Evolutionary conservation across 1,139 yeast species (phyloP).

Genomic region (Sugiyamaella paludigena): DNA sequence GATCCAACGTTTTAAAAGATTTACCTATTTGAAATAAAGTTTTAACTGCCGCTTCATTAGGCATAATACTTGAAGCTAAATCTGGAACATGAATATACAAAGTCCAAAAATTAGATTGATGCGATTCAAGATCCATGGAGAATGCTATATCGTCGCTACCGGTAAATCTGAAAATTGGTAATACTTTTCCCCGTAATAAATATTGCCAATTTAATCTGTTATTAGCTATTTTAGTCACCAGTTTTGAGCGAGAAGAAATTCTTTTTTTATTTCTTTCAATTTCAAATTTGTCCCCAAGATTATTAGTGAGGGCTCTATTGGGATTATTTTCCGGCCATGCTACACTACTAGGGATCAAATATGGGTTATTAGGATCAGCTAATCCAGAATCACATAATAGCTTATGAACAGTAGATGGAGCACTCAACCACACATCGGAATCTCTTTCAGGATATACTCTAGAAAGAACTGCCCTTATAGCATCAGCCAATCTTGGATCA

Average conservation of each 20-base stretch:
- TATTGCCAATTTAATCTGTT: conserved; percentile 4
- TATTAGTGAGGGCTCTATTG: conserved; percentile 7
- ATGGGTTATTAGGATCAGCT: conserved; percentile 13
- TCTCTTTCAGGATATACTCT: conserved; percentile 21
- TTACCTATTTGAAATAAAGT: conserved; percentile 13
- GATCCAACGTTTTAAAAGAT: conserved; percentile 2
- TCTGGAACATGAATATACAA: conserved; percentile 22
- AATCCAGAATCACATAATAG: conserved; percentile 15
- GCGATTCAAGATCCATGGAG: conserved; percentile 12
- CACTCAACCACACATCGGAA: conserved; percentile 22
- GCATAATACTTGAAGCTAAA: conserved; percentile 10
- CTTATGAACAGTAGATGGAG: conserved; percentile 22
- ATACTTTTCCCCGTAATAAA: background rate
- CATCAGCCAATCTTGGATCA: conserved; percentile 22
- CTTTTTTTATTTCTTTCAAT: background rate
- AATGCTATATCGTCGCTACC: conserved; percentile 21
- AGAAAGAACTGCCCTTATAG: conserved; percentile 21
- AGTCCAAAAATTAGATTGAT: conserved; percentile 1
- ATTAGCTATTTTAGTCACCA: background rate
- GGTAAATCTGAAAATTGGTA: conserved; percentile 7
- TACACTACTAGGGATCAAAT: conserved; percentile 13
- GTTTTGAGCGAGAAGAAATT: conserved; percentile 1
- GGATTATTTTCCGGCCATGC: conserved; percentile 4
- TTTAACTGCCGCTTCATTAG: conserved; percentile 11
- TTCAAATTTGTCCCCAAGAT: conserved; percentile 12